phyloP scores from a whole-genome alignment of 495 filamentous ascomycete species.

The Hypoxylon lienhwacheense region DNA sequence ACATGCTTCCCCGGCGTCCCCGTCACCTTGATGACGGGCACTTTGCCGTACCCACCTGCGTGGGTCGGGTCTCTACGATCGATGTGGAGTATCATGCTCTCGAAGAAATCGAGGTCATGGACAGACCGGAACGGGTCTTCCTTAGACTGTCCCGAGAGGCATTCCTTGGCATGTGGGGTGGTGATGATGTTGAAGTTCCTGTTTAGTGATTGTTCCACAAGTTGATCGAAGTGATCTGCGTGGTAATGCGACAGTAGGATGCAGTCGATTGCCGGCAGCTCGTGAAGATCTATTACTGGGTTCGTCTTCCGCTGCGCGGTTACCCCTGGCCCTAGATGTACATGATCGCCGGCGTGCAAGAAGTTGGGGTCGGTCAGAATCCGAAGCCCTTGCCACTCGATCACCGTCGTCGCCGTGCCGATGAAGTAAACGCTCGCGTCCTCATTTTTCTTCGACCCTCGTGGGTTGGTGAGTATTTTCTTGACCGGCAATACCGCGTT shows the following conservation, averaged over 20 bases:
- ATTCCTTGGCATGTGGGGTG: slow-evolving; percentile 62
- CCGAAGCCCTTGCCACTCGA: slow-evolving; percentile 64
- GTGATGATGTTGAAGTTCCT: slow-evolving; percentile 65
- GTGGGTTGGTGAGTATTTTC: slow-evolving; percentile 22
- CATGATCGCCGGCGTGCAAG: slow-evolving; percentile 68
- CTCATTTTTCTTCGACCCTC: slow-evolving; percentile 19
- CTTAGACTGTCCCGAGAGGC: slow-evolving; percentile 43
- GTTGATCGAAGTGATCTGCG: slow-evolving; percentile 65
- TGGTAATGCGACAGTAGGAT: slow-evolving; percentile 70
- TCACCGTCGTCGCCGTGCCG: slow-evolving; percentile 67
- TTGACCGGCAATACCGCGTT: slow-evolving; percentile 11
- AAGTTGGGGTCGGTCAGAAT: slow-evolving; percentile 74
- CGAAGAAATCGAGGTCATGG: slow-evolving; percentile 57
- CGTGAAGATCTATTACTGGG: slow-evolving; percentile 62
- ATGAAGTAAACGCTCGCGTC: slow-evolving; percentile 56
- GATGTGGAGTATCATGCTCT: slow-evolving; percentile 57
- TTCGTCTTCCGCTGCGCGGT: slow-evolving; percentile 55
- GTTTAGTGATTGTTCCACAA: slow-evolving; percentile 60
- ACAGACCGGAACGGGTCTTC: slow-evolving; percentile 59
- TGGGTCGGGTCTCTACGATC: slow-evolving; percentile 17
- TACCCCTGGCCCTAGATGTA: slow-evolving; percentile 67
- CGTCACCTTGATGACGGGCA: slow-evolving; percentile 57
- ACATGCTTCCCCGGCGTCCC: slow-evolving; percentile 75
- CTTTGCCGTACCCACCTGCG: slow-evolving; percentile 22
- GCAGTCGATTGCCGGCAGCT: slow-evolving; percentile 62